Conservation (phyloP, 2,329 filamentous ascomycete genomes). For the Xylogone sp. region DNA sequence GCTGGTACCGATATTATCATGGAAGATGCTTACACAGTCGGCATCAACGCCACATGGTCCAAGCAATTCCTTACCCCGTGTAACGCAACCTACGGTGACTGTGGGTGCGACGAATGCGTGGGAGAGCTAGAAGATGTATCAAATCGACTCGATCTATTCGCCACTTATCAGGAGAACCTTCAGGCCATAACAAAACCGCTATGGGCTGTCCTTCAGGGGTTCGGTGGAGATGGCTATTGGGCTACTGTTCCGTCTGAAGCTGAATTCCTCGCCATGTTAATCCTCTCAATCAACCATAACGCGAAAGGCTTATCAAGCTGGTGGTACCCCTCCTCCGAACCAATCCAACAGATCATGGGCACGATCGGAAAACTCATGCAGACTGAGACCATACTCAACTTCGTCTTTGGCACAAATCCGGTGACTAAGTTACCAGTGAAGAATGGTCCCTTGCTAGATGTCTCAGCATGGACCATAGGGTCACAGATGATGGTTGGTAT, state of each 20-base stretch:
- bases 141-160: constrained; percentile 36
- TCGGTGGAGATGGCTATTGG: constrained; percentile 44
- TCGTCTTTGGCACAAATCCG: constrained; percentile 30
- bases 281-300: constrained; percentile 44
- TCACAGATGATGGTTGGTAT: constrained; percentile 34
- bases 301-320: constrained; percentile 44
- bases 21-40: constrained; percentile 45
- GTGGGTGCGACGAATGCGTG: constrained; percentile 43
- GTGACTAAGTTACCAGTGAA: constrained; percentile 11
- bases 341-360: constrained; percentile 25
- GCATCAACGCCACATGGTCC: constrained; percentile 40
- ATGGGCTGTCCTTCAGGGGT: constrained; percentile 48
- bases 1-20: constrained; percentile 45
- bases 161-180: constrained; percentile 36
- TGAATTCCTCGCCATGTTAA: constrained; percentile 44
- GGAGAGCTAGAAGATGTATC: constrained; percentile 41
- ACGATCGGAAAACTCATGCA: constrained; percentile 36
- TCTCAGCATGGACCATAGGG: constrained; percentile 34
- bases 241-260: constrained; percentile 36
- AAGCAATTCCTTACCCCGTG: constrained; percentile 40
- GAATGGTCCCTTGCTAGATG: constrained; percentile 27
- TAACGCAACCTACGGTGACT: constrained; percentile 47
- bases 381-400: constrained; percentile 24
- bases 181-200: constrained; percentile 35
- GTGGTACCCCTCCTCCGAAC: constrained; percentile 37